Evolutionary conservation across 768 basidiomycete genomes (phyloP).

Genomic region (Pleurotus salmoneostramineus): DNA sequence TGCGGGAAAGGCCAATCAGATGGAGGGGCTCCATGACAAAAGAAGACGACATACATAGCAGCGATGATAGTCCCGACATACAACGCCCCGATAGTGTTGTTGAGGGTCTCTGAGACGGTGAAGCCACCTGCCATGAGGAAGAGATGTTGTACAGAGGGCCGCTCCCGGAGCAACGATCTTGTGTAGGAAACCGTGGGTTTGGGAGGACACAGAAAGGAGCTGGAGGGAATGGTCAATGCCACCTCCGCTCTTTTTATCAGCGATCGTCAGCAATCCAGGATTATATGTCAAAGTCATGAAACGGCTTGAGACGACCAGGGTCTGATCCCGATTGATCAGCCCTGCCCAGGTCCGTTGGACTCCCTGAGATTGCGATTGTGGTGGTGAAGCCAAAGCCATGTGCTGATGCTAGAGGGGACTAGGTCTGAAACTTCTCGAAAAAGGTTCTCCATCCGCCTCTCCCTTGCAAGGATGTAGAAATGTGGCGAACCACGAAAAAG

Average conservation of each 20-base stretch:
- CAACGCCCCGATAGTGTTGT: slow-evolving; percentile 25
- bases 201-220: not conserved
- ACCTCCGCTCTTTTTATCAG: not conserved
- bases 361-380: not conserved
- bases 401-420: not conserved
- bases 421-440: not conserved
- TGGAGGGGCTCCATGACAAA: no score
- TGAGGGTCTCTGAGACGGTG: slow-evolving; percentile 13
- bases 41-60: slow-evolving; percentile 19
- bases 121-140: slow-evolving; percentile 3
- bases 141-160: not conserved
- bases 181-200: not conserved
- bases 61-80: slow-evolving; percentile 23
- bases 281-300: slow-evolving; percentile 9
- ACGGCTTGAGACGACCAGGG: not conserved
- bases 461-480: not conserved
- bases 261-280: slow-evolving; percentile 2
- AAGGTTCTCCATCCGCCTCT: not conserved
- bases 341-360: not conserved
- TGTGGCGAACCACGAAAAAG: not conserved
- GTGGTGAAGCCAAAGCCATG: not conserved
- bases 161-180: not conserved
- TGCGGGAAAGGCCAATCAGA: slow-evolving; percentile 8
- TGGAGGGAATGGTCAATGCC: not conserved
- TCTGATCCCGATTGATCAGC: slow-evolving; percentile 2